Percentiles rank a stretch among this genome's conserved stretches.
Evolutionary conservation across 2,329 filamentous ascomycete genomes (phyloP).

Genomic region (Colletotrichum echinochloae): DNA sequence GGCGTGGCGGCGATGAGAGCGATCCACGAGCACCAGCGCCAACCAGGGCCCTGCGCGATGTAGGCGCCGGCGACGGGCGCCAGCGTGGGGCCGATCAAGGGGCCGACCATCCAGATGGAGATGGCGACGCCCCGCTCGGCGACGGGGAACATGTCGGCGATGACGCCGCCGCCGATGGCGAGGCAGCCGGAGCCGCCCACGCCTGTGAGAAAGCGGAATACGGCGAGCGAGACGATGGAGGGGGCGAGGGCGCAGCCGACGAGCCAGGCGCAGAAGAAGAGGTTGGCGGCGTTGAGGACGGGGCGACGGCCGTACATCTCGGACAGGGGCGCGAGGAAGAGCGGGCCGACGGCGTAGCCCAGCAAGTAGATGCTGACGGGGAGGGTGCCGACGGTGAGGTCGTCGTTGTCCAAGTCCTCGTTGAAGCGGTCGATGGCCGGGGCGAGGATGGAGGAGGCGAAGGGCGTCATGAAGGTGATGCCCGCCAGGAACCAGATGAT

Average conservation of each 20-base stretch:
- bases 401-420: constrained; percentile 58
- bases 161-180: constrained; percentile 66
- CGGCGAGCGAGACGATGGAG: constrained; percentile 64
- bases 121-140: constrained; percentile 61
- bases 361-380: constrained; percentile 72
- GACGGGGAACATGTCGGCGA: constrained; percentile 65
- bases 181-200: constrained; percentile 67
- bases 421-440: constrained; percentile 60
- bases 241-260: constrained; percentile 74
- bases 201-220: constrained; percentile 70
- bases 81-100: constrained; percentile 57
- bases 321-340: constrained; percentile 68
- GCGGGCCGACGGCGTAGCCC: constrained; percentile 68
- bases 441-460: constrained; percentile 71
- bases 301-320: constrained; percentile 74
- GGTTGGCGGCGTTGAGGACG: constrained; percentile 68
- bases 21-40: constrained; percentile 67
- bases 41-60: constrained; percentile 61
- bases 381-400: constrained; percentile 60
- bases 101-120: constrained; percentile 61
- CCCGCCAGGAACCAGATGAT: constrained; percentile 66
- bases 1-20: constrained; percentile 59
- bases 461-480: constrained; percentile 75
- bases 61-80: constrained; percentile 64
- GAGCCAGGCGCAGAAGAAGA: constrained; percentile 71